Evolutionary conservation across 768 basidiomycete species (phyloP).

Genomic region (Trametes villosa): DNA sequence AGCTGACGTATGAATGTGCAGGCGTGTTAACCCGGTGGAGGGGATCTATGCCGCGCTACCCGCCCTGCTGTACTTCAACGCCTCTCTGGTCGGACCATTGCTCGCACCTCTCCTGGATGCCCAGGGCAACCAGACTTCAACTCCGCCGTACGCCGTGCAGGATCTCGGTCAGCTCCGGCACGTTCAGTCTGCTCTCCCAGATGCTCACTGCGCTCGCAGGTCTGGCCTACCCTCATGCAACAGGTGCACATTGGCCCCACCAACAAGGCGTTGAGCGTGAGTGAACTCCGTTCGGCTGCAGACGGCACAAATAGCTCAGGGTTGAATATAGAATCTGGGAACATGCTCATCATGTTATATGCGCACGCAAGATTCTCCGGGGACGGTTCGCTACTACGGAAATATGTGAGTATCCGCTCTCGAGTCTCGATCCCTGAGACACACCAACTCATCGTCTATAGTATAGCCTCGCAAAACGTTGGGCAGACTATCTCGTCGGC

Average conservation of each 20-base stretch:
- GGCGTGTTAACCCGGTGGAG: conserved; percentile 39
- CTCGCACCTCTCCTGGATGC: conserved; percentile 35
- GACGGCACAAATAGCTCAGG: not conserved
- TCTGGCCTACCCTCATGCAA: conserved; percentile 18
- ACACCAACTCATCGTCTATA: conserved; percentile 5
- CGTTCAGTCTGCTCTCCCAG: not conserved
- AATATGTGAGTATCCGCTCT: conserved; percentile 3
- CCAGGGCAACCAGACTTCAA: conserved; percentile 23
- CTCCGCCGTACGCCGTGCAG: conserved; percentile 30
- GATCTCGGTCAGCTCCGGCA: conserved; percentile 31
- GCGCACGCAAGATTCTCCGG: conserved; percentile 38
- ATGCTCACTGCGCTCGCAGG: not conserved
- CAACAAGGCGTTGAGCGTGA: conserved; percentile 22
- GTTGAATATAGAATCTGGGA: conserved; percentile 34
- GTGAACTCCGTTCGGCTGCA: not conserved
- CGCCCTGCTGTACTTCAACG: conserved; percentile 36
- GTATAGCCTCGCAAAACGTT: conserved; percentile 30
- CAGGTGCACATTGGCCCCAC: conserved; percentile 7
- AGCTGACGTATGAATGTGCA: too few species aligned
- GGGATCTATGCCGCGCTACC: conserved; percentile 37
- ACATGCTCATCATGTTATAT: conserved; percentile 33
- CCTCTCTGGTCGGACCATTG: conserved; percentile 31
- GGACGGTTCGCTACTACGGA: conserved; percentile 29
- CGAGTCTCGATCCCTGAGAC: too few species aligned
- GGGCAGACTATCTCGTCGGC: conserved; percentile 31